Percentiles rank a stretch among this genome's conserved stretches.
phyloP scores from a whole-genome alignment of 495 filamentous ascomycete genomes.

The Lichenothelia convexa region DNA sequence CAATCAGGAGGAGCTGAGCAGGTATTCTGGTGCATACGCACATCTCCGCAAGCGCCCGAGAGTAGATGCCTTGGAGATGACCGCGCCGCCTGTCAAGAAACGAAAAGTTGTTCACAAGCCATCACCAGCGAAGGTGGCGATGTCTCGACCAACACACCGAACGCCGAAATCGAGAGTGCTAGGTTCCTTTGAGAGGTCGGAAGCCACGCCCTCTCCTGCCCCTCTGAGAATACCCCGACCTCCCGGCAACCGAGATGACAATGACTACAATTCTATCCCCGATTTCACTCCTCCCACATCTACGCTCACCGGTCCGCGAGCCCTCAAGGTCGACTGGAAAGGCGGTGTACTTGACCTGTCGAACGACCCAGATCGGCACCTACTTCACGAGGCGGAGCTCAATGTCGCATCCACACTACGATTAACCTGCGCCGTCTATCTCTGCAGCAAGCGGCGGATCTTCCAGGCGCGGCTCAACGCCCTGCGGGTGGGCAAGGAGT shows the following conservation, averaged over 20 bases:
- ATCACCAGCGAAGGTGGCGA: no score
- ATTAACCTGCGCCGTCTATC: slow-evolving; percentile 75
- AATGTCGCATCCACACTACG: slow-evolving; percentile 62
- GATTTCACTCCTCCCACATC: slow-evolving; percentile 60
- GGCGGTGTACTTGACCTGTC: slow-evolving; percentile 61
- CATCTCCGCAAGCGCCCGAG: no score
- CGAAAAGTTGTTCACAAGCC: no score
- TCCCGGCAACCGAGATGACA: slow-evolving; percentile 73
- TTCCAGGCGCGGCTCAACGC: slow-evolving; percentile 60
- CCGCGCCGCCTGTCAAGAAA: no score
- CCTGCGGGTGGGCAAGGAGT: slow-evolving; percentile 58
- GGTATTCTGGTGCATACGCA: no score
- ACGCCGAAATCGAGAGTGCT: no score
- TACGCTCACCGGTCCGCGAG: slow-evolving; percentile 44
- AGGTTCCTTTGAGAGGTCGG: no score
- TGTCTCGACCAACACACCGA: no score
- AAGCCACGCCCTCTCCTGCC: no score
- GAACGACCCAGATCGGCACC: slow-evolving; percentile 55
- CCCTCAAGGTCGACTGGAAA: slow-evolving; percentile 77
- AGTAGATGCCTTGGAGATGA: no score
- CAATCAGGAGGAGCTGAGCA: no score
- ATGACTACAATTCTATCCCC: slow-evolving; percentile 59
- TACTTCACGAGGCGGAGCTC: slow-evolving; percentile 68
- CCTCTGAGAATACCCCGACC: no score
- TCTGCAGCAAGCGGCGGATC: slow-evolving; percentile 89